Percentiles rank a stretch among this genome's conserved stretches.
phyloP scores from a whole-genome alignment of 2,329 filamentous ascomycete genomes.

The Neurospora sp. region DNA sequence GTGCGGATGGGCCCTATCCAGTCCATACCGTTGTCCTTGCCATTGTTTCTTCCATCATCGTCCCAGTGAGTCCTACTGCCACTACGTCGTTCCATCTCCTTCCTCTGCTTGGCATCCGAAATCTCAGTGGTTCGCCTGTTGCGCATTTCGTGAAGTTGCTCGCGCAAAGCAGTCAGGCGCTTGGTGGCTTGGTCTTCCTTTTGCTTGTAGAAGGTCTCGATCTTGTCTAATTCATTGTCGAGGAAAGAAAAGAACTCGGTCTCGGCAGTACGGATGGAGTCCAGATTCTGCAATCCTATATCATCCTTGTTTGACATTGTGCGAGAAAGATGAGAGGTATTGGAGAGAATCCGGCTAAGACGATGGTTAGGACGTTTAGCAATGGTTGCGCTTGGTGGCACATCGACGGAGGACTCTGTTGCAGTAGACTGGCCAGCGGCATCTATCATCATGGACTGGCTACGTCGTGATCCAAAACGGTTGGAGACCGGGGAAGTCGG shows the following conservation, averaged over 20 bases:
- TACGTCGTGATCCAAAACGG: slow-evolving; percentile 26
- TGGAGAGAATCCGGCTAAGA: slow-evolving; percentile 32
- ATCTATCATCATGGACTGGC: slow-evolving; percentile 23
- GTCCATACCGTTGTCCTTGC: slow-evolving; percentile 17
- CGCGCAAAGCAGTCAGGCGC: slow-evolving; percentile 59
- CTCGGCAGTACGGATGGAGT: slow-evolving; percentile 57
- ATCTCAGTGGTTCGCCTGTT: slow-evolving; percentile 71
- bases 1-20: slow-evolving; percentile 47
- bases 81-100: slow-evolving; percentile 20
- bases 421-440: slow-evolving; percentile 8
- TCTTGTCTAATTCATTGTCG: slow-evolving; percentile 78
- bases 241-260: slow-evolving; percentile 83
- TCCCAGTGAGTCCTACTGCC: slow-evolving; percentile 15
- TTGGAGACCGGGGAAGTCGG: slow-evolving; percentile 6
- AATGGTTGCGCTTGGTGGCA: slow-evolving; percentile 16
- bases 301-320: slow-evolving; percentile 31
- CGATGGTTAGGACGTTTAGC: slow-evolving; percentile 19
- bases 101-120: slow-evolving; percentile 30
- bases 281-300: slow-evolving; percentile 32
- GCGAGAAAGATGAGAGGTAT: slow-evolving; percentile 22
- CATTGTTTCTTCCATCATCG: slow-evolving; percentile 16
- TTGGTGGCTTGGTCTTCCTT: slow-evolving; percentile 81
- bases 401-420: slow-evolving; percentile 11
- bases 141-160: slow-evolving; percentile 89
- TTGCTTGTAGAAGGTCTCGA: slow-evolving; percentile 77